These are phyloP conservation scores for Vicia sativa DNA, from an alignment of 306 rosid species.

Conservation along the genomic window DNA sequence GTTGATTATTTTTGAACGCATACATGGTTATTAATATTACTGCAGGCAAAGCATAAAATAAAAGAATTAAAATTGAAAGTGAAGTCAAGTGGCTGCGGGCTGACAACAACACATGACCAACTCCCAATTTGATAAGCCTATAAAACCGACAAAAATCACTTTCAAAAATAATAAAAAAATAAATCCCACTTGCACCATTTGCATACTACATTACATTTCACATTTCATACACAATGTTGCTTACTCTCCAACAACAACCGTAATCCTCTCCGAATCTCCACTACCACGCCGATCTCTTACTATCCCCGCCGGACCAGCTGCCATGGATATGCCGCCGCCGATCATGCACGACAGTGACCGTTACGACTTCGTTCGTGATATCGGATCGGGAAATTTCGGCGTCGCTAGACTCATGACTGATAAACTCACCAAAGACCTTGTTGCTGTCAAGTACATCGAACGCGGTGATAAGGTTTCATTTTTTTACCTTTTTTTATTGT, in stretches of 20 bases:
- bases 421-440: conserved; percentile 78
- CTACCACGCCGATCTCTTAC: conserved; percentile 37
- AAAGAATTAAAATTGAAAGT: not conserved
- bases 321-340: conserved; percentile 68
- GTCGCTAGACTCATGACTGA: conserved; percentile 91
- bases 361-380: conserved; percentile 80
- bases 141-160: not conserved
- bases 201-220: not conserved
- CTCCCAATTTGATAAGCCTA: not conserved
- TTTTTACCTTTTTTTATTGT: not conserved
- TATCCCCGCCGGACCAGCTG: conserved; percentile 47
- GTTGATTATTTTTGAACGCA: too few species aligned
- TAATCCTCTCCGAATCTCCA: conserved; percentile 18
- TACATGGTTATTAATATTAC: too few species aligned
- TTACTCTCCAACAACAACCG: conserved; percentile 45
- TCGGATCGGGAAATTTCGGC: conserved; percentile 92
- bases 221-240: conserved; percentile 39
- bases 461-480: conserved; percentile 74
- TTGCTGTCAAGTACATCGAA: conserved; percentile 90
- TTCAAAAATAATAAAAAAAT: not conserved
- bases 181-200: conserved; percentile 6
- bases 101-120: conserved; percentile 25
- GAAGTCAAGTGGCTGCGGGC: conserved; percentile 31
- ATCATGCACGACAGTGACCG: conserved; percentile 94
- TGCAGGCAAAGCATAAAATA: too few species aligned